Conservation (phyloP, 2,329 filamentous ascomycete species). For the Aspergillus alliaceus region DNA sequence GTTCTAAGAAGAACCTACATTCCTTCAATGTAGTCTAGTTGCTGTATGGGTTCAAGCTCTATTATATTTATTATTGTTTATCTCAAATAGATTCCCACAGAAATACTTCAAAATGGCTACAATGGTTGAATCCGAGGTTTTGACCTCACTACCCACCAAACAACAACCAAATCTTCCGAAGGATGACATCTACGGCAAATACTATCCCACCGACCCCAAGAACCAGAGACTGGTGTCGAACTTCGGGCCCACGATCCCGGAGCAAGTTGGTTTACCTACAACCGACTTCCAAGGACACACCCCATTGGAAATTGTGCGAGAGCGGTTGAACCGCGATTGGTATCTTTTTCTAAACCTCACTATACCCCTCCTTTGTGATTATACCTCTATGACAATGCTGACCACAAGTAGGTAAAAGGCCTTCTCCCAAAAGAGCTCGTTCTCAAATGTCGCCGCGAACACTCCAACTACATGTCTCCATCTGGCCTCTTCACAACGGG, state of each 20-base stretch:
- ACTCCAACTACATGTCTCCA: constrained; percentile 40
- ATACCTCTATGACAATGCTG: neutral
- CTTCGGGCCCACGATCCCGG: neutral
- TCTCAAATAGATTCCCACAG: neutral
- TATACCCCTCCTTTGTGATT: neutral
- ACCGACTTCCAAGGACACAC: neutral
- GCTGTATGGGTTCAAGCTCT: rapidly evolving
- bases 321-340: neutral
- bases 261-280: neutral
- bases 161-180: neutral
- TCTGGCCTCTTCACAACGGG: constrained; percentile 40
- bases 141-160: neutral
- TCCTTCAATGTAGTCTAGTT: neutral
- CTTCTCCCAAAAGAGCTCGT: neutral
- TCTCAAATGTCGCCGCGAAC: constrained; percentile 36
- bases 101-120: neutral
- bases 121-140: neutral
- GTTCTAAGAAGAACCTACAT: neutral
- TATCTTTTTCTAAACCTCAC: neutral
- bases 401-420: neutral
- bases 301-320: neutral
- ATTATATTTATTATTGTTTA: neutral
- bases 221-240: neutral
- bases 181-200: neutral
- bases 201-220: neutral